A percentile compares a stretch with the other conserved stretches of the same genome.
These are phyloP conservation scores for Begonia peltatifolia DNA, from an alignment of 306 rosid genomes.

Conservation along the genomic window DNA sequence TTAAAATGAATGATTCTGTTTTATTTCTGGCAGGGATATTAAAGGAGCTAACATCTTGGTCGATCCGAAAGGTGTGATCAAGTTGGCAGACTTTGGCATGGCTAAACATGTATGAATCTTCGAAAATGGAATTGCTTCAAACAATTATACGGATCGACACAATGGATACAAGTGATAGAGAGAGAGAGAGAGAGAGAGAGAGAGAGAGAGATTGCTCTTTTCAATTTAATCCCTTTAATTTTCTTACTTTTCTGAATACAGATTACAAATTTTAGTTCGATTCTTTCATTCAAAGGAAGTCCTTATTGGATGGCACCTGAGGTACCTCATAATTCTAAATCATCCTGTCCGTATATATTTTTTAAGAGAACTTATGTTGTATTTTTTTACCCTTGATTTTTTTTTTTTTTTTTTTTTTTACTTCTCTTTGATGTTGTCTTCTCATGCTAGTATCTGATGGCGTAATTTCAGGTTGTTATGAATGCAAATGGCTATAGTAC, in stretches of 20 bases:
- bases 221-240: no score
- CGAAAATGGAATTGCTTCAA: no score
- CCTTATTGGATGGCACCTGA: conserved; percentile 99
- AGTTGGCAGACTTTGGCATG: conserved; percentile 99
- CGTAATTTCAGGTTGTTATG: conserved; percentile 79
- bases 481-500: conserved; percentile 71
- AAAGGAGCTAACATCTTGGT: conserved; percentile 98
- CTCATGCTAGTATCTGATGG: conserved; percentile 4
- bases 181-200: no score
- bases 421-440: no score
- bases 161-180: no score
- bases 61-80: conserved; percentile 86
- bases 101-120: conserved; percentile 66
- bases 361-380: neutral
- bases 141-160: no score
- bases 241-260: conserved; percentile 8
- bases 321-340: conserved; percentile 23
- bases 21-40: conserved; percentile 66
- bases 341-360: neutral
- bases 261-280: conserved; percentile 59
- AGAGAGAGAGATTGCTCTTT: no score
- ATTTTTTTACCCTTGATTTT: neutral
- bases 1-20: no score
- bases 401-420: no score
- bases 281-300: conserved; percentile 99